These are phyloP conservation scores for Diutina siamensis DNA, from an alignment of 1,139 yeast genomes.

Conservation along the genomic window DNA sequence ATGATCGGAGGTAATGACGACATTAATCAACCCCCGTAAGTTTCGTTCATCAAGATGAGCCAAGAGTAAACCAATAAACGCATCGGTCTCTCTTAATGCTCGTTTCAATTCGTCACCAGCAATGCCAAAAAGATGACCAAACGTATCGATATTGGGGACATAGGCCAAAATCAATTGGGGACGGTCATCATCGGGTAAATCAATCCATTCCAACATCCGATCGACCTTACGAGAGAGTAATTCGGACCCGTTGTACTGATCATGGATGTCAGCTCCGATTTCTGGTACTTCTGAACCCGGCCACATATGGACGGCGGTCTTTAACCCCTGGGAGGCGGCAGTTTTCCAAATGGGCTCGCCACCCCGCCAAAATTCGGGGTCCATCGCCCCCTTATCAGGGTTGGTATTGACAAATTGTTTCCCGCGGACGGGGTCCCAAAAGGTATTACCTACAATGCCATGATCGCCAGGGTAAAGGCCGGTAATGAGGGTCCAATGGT, in stretches of 20 bases:
- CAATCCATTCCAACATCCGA: slow-evolving; percentile 58
- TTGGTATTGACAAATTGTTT: slow-evolving; percentile 56
- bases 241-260: slow-evolving; percentile 56
- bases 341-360: slow-evolving; percentile 88
- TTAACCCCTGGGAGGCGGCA: slow-evolving; percentile 51
- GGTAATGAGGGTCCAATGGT: slow-evolving; percentile 85
- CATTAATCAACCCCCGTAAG: slow-evolving; percentile 53
- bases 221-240: slow-evolving; percentile 42
- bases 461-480: slow-evolving; percentile 78
- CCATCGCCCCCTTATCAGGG: slow-evolving; percentile 37
- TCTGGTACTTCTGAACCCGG: slow-evolving; percentile 78
- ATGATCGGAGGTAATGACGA: slow-evolving; percentile 77
- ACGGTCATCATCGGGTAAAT: slow-evolving; percentile 33
- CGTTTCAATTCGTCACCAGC: slow-evolving; percentile 42
- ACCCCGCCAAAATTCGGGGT: slow-evolving; percentile 65
- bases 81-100: slow-evolving; percentile 55
- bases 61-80: slow-evolving; percentile 40
- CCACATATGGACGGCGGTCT: slow-evolving; percentile 89
- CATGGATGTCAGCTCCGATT: slow-evolving; percentile 31
- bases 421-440: slow-evolving; percentile 48
- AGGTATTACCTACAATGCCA: slow-evolving; percentile 80
- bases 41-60: slow-evolving; percentile 42
- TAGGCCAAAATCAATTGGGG: slow-evolving; percentile 76
- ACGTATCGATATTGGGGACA: slow-evolving; percentile 69
- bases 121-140: slow-evolving; percentile 67